phyloP scores from a whole-genome alignment of 768 basidiomycete genomes.

The Leucocoprinus sp. region DNA sequence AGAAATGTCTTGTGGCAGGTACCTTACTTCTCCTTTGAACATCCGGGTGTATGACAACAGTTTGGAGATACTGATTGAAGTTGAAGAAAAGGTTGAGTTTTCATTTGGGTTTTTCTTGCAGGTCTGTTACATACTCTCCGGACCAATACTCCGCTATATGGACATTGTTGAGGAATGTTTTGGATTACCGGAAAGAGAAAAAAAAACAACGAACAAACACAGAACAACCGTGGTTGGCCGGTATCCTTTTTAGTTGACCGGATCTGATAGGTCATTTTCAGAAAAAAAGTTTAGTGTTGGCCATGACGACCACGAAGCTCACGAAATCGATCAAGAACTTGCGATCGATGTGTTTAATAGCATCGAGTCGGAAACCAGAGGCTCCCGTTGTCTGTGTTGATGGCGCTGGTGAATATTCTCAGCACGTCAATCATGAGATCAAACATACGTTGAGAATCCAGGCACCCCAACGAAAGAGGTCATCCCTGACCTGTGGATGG shows the following conservation, averaged over 20 bases:
- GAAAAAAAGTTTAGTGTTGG: not conserved
- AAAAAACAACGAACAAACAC: constrained; percentile 30
- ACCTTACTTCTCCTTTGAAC: constrained; percentile 61
- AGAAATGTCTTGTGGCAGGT: too few relatives aligned
- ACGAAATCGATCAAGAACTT: constrained; percentile 67
- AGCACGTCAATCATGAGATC: not conserved
- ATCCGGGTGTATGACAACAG: constrained; percentile 52
- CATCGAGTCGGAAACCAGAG: constrained; percentile 78
- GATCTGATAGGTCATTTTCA: constrained; percentile 35
- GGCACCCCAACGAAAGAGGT: constrained; percentile 67
- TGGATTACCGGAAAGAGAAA: not conserved
- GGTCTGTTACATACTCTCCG: constrained; percentile 45
- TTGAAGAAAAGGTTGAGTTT: constrained; percentile 3
- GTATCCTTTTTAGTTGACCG: constrained; percentile 38
- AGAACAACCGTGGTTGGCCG: constrained; percentile 48
- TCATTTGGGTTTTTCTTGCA: too few relatives aligned
- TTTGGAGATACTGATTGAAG: constrained; percentile 18
- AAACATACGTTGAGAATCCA: constrained; percentile 54
- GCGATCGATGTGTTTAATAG: constrained; percentile 83
- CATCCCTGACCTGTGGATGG: constrained; percentile 72
- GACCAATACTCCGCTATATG: constrained; percentile 80
- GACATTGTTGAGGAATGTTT: not conserved
- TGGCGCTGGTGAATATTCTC: not conserved
- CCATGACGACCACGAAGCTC: constrained; percentile 16
- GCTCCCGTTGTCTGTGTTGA: constrained; percentile 52